These are phyloP conservation scores for Osmanthus fragrans DNA, from an alignment of 257 asterid species.

Conservation along the genomic window DNA sequence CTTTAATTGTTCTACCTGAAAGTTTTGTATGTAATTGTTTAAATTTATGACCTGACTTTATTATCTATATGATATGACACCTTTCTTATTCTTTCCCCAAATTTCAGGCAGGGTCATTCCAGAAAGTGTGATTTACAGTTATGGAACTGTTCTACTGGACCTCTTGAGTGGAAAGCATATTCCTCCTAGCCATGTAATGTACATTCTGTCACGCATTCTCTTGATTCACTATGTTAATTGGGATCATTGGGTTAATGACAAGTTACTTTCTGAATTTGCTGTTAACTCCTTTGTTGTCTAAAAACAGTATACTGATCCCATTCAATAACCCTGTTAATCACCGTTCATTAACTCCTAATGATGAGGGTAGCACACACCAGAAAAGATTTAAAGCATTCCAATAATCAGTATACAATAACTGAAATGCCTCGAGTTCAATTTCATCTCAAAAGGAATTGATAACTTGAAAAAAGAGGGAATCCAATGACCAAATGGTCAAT, in stretches of 20 bases:
- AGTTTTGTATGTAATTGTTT: background rate
- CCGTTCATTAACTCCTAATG: background rate
- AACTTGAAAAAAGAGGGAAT: background rate
- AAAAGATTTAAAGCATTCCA: background rate
- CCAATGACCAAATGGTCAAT: background rate
- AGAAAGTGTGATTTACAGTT: conserved; percentile 7
- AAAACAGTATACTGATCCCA: background rate
- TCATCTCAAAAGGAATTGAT: background rate
- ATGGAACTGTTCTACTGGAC: conserved; percentile 8
- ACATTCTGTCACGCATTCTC: background rate
- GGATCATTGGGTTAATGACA: background rate
- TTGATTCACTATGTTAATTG: background rate
- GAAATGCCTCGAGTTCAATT: background rate
- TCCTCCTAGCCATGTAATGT: conserved; percentile 9
- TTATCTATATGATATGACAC: background rate
- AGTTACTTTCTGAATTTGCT: background rate
- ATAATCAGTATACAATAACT: background rate
- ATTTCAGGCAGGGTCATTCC: conserved; percentile 9
- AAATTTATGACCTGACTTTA: background rate
- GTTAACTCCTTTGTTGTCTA: background rate
- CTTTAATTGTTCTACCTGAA: background rate
- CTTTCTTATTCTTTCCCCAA: background rate
- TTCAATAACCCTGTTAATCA: background rate
- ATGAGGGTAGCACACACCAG: background rate
- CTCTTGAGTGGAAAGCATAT: conserved; percentile 6